Evolutionary conservation across 73 alveolate species (phyloP), one percentile per base, ranked within the genome.

Genomic region (Effrenium voratum): DNA sequence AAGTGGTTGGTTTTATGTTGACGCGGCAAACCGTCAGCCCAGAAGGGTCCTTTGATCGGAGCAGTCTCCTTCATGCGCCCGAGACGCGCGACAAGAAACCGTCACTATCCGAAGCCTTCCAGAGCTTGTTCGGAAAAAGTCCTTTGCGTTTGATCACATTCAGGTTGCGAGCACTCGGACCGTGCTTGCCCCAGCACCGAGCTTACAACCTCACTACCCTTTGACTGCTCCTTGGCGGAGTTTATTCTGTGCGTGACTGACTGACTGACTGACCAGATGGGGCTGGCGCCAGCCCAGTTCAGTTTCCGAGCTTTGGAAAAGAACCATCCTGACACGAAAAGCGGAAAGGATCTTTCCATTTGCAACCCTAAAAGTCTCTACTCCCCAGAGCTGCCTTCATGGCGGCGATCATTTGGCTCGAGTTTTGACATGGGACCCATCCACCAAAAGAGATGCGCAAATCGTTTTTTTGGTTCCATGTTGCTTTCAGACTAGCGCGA

Each of bases 131-230:
- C 10, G 70, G n/a, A 57, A 57, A 30, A 4, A 22, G 70, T 57
- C 70, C 16, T 4, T 1, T 30, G 28, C 79, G 40, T 30, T 24
- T 40, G 24, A 1, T n/a, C 26, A 2, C 1, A 49, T 46, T 86
- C 28, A 87, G 95, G 95, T 72, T 87, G 95, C 95, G 28, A 59
- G 80, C 72, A 87, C 30, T 47, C 38, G n/a, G 43, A 87, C 2
- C 77, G 95, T 32, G 95, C 84, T 32, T 87, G 95, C 40, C 79
- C 95, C 52, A 87, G 85, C 26, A 87, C 95, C n/a, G 52, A 30
- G 16, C 70, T 87, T 41, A 87, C 95, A 49, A 87, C 95, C 55
- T 87, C 95, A 28, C 15, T 32, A 52, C 95, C 95, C 24, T 87
- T 87, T 66, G 84, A 87, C 84, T 87, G 95, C 47, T 47, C 24